Evolutionary conservation across 768 basidiomycete genomes (phyloP).

Genomic region (Suillus americanus): DNA sequence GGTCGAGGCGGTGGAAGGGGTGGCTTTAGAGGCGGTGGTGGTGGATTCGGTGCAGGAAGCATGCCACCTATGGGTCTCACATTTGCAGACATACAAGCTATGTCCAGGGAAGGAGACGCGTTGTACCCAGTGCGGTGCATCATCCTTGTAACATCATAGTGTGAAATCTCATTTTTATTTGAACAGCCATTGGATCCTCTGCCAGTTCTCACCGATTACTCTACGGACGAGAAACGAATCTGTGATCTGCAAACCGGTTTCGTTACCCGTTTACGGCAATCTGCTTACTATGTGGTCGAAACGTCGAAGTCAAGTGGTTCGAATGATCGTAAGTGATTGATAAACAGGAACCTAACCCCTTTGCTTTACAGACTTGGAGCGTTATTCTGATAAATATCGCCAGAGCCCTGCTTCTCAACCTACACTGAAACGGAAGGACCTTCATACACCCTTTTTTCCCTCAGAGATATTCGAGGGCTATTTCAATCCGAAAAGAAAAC

Average conservation of each 20-base stretch:
- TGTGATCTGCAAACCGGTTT: constrained; percentile 69
- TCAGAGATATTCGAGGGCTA: constrained; percentile 72
- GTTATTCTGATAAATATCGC: constrained; percentile 84
- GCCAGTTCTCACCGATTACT: constrained; percentile 68
- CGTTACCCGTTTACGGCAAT: constrained; percentile 60
- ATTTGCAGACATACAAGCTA: constrained; percentile 73
- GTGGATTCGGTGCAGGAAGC: constrained; percentile 34
- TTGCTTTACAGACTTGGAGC: constrained; percentile 57
- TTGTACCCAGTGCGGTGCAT: constrained; percentile 73
- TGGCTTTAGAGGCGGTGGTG: constrained; percentile 50
- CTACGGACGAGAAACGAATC: constrained; percentile 63
- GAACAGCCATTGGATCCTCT: constrained; percentile 60
- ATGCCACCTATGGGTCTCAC: constrained; percentile 78
- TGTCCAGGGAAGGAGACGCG: constrained; percentile 74
- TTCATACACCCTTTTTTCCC: constrained; percentile 80
- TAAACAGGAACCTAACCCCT: neutral
- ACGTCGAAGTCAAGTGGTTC: constrained; percentile 60
- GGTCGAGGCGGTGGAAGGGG: constrained; percentile 57
- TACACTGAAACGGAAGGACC: constrained; percentile 63
- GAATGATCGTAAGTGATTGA: constrained; percentile 8
- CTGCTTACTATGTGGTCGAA: constrained; percentile 76
- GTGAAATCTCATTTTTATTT: constrained; percentile 20
- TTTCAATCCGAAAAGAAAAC: constrained; percentile 74
- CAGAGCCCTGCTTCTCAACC: constrained; percentile 61
- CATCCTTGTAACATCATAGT: constrained; percentile 18